Base-by-base conservation (phyloP, 108 stramenopile genomes). In the Schizochytrium sp. region DNA sequence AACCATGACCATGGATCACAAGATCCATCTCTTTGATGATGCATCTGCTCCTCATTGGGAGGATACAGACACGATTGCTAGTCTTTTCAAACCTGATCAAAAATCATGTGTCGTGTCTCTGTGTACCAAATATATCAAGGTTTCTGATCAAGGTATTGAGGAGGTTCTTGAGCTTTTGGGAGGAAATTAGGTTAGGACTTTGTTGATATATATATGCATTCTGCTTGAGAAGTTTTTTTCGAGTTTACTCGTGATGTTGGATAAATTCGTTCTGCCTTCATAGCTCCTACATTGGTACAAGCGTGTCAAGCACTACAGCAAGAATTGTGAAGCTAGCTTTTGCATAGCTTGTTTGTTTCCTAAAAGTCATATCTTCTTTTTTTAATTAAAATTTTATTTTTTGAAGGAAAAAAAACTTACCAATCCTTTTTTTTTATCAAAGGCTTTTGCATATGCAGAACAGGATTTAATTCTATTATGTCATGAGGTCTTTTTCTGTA, bases 11-110 rank as follows among this genome's bases (percentile, higher is more conserved):
- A 47, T 83, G 2, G 53, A 55, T 53, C 47, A 49, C 47, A 49
- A 55, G 76, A 83, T 83, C 38, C 76, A 83, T 53, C 55, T 83
- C 28, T 83, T 83, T 1, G 28, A 83, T 28, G 53, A 83, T 53
- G 28, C n/a, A 5, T 10, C 76, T 53, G 76, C 76, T 5, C 76
- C 76, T 53, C 45, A 38, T 40, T 69, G 64, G 64, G 64, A 69
- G 10, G 64, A 69, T 44, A 44, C 15, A 47, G 10, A 83, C 10
- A 53, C 76, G 53, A 47, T 55, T 8, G 12, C 45, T 5, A 42
- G 47, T 0, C 50, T 83, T 10, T 83, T 83, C 28, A 1, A 1
- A 46, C 1, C 76, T 42, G 64, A 3, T 2, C 64, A 69, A 69
- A 7, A 69, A 0, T 28, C 64, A 7, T 69, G 64, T 1, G 64